Conservation (phyloP, 805 yeast genomes). For the Spathaspora girioi region DNA sequence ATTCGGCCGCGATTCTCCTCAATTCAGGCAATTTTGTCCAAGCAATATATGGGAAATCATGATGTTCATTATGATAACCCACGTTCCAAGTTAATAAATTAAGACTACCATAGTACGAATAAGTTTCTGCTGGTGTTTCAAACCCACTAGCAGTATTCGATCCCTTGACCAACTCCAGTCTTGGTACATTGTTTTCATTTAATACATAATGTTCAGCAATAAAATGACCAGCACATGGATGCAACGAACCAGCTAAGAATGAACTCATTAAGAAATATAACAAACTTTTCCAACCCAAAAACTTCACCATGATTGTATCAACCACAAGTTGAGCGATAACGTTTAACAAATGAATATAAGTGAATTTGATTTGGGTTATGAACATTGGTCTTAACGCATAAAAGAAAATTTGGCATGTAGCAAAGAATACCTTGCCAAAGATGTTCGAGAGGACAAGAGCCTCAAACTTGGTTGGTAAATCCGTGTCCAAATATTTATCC, state of each 20-base stretch:
- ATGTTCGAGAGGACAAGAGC: constrained; percentile 71
- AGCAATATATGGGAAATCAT: constrained; percentile 90
- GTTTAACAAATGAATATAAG: constrained; percentile 71
- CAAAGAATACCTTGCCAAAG: constrained; percentile 86
- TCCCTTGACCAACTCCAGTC: constrained; percentile 11
- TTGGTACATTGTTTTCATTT: constrained; percentile 48
- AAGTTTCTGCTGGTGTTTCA: constrained; percentile 67
- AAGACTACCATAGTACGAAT: constrained; percentile 80
- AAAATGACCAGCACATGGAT: constrained; percentile 94
- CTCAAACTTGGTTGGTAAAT: constrained; percentile 78
- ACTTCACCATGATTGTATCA: constrained; percentile 54
- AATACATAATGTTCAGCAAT: constrained; percentile 90
- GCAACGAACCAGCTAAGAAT: constrained; percentile 86
- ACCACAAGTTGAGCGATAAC: constrained; percentile 54
- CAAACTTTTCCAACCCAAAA: constrained; percentile 64
- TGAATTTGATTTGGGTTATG: constrained; percentile 69
- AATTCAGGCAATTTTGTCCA: constrained; percentile 77
- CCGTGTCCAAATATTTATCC: constrained; percentile 79
- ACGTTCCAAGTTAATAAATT: constrained; percentile 86
- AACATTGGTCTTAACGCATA: constrained; percentile 91
- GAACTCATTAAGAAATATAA: constrained; percentile 70
- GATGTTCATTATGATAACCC: constrained; percentile 93
- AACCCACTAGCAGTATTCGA: constrained; percentile 25
- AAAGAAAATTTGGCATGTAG: constrained; percentile 83
- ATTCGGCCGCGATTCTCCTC: constrained; percentile 68